Evolutionary conservation across 257 asterid genomes (phyloP).

Genomic region (Lavandula angustifolia): DNA sequence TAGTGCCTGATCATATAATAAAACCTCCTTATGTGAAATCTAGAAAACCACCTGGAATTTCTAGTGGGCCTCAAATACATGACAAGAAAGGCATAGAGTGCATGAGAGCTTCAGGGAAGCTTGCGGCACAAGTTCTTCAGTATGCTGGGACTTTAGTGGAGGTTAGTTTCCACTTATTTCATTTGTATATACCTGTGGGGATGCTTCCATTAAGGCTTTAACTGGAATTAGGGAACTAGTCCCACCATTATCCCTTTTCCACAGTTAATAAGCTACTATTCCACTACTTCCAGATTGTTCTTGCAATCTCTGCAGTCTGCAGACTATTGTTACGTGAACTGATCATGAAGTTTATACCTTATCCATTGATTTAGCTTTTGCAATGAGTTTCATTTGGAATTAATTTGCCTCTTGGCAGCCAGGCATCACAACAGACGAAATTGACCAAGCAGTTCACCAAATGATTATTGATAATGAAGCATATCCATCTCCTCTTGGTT

Average conservation of each 20-base stretch:
- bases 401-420: constrained; percentile 72
- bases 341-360: constrained; percentile 12
- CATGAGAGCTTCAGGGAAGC: constrained; percentile 97
- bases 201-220: constrained; percentile 3
- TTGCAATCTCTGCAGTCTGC: constrained; percentile 1
- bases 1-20: constrained; percentile 74
- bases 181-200: not conserved
- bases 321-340: constrained; percentile 4
- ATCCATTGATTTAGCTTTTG: constrained; percentile 18
- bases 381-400: constrained; percentile 28
- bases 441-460: constrained; percentile 91
- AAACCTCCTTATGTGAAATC: constrained; percentile 85
- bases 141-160: constrained; percentile 90
- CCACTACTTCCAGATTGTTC: not conserved
- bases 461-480: constrained; percentile 93
- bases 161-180: constrained; percentile 48
- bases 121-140: constrained; percentile 95
- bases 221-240: constrained; percentile 10
- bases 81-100: constrained; percentile 77
- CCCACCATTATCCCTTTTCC: constrained; percentile 6
- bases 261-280: constrained; percentile 13
- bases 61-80: constrained; percentile 72
- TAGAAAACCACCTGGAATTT: constrained; percentile 73
- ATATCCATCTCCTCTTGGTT: constrained; percentile 98
- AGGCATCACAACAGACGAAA: constrained; percentile 94